A percentile compares a stretch with the other conserved stretches of the same genome.
These are phyloP conservation scores for Davidsoniella australis DNA, from an alignment of 2,329 filamentous ascomycete species.

Conservation along the genomic window DNA sequence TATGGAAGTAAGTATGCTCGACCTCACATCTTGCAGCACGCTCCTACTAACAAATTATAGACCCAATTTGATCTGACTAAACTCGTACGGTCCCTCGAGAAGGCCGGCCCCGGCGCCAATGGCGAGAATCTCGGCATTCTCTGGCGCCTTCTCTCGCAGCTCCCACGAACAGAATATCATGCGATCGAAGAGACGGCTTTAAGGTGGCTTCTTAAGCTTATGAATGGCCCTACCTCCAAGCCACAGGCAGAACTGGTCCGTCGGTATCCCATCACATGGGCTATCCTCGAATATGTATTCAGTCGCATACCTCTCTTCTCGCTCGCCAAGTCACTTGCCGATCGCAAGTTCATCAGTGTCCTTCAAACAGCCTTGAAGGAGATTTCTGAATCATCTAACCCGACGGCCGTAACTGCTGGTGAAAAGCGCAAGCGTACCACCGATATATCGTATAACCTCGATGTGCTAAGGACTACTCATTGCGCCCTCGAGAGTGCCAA, in stretches of 20 bases:
- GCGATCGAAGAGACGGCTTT: slow-evolving; percentile 41
- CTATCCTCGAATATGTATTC: slow-evolving; percentile 42
- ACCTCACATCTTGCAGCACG: not conserved
- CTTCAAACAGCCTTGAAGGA: slow-evolving; percentile 51
- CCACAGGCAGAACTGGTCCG: slow-evolving; percentile 33
- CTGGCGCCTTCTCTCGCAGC: slow-evolving; percentile 30
- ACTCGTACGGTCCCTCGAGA: slow-evolving; percentile 37
- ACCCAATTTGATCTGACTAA: slow-evolving; percentile 28
- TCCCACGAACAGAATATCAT: slow-evolving; percentile 27
- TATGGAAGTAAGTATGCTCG: not conserved
- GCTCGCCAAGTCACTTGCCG: slow-evolving; percentile 52
- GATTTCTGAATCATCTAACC: slow-evolving; percentile 21
- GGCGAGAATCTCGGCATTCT: slow-evolving; percentile 31
- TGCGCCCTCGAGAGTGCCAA: slow-evolving; percentile 30
- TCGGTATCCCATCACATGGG: slow-evolving; percentile 42
- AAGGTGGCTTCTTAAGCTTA: slow-evolving; percentile 46
- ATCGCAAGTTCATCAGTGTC: slow-evolving; percentile 49
- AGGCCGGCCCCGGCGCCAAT: slow-evolving; percentile 27
- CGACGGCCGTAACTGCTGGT: slow-evolving; percentile 16
- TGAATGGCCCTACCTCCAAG: slow-evolving; percentile 27
- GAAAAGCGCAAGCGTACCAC: slow-evolving; percentile 30
- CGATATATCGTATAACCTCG: not conserved
- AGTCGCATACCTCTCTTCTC: slow-evolving; percentile 50
- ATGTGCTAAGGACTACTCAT: slow-evolving; percentile 21
- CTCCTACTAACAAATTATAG: slow-evolving; percentile 16